Evolutionary conservation across 169 alveolate genomes (phyloP).

Genomic region (Cryptosporidium xiaoi): DNA sequence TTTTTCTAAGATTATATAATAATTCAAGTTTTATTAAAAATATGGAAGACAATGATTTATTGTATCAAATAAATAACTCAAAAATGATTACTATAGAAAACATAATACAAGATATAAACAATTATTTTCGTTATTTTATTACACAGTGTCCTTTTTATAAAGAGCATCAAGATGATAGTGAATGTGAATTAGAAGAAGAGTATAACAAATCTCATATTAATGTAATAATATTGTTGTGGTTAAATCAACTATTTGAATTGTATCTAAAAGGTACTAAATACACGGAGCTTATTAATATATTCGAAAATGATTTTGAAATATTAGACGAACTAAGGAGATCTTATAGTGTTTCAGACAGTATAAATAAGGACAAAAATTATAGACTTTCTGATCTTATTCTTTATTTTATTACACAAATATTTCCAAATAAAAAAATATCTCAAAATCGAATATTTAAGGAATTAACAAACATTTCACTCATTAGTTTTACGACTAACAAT

Average conservation of each 20-base stretch:
- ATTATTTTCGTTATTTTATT: conserved; percentile 9
- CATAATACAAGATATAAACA: conserved; percentile 21
- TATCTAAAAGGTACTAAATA: not conserved
- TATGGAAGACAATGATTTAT: not conserved
- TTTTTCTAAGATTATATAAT: conserved; percentile 26
- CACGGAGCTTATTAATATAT: not conserved
- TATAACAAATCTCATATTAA: conserved; percentile 1
- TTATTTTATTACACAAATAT: conserved; percentile 33
- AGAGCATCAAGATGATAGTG: not conserved
- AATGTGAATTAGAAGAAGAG: not conserved
- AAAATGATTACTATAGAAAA: not conserved
- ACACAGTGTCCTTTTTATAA: conserved; percentile 20
- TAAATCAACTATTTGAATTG: conserved; percentile 40
- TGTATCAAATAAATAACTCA: not conserved
- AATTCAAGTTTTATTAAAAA: not conserved
- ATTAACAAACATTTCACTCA: conserved; percentile 9
- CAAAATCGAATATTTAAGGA: conserved; percentile 31
- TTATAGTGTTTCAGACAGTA: not conserved
- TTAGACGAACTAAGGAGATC: conserved; percentile 46
- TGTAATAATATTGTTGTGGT: conserved; percentile 12
- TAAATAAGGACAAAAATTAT: conserved; percentile 2
- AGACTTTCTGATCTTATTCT: conserved; percentile 15
- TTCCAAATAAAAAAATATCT: conserved; percentile 3
- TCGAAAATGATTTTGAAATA: conserved; percentile 51
- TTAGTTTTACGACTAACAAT: not conserved